These are phyloP conservation scores for Nicotiana attenuata DNA, from an alignment of 257 asterid genomes.

Conservation along the genomic window DNA sequence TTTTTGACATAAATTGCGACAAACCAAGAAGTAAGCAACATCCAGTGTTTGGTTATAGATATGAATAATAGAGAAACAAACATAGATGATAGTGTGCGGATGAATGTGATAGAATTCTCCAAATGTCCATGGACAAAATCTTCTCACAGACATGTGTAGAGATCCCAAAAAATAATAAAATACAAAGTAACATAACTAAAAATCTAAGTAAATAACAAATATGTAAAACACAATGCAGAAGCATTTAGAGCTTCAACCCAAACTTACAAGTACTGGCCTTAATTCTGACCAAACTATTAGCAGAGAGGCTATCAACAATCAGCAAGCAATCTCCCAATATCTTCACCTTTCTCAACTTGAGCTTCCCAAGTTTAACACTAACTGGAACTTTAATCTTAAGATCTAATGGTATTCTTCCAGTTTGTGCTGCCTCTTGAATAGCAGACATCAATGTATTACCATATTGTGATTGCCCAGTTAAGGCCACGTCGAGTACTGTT, in stretches of 20 bases:
- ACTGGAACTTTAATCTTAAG: slow-evolving; percentile 73
- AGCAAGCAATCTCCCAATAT: slow-evolving; percentile 61
- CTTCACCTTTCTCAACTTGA: slow-evolving; percentile 66
- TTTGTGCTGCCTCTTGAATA: slow-evolving; percentile 75
- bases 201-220: neutral
- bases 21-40: neutral
- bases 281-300: slow-evolving; percentile 56
- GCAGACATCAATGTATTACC: slow-evolving; percentile 73
- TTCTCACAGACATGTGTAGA: neutral
- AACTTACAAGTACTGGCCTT: slow-evolving; percentile 70
- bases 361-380: slow-evolving; percentile 59
- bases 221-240: neutral
- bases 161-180: neutral
- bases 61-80: neutral
- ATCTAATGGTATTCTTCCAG: slow-evolving; percentile 74
- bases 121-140: neutral
- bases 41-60: neutral
- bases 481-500: slow-evolving; percentile 50
- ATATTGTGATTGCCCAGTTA: slow-evolving; percentile 60
- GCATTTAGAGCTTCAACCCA: slow-evolving; percentile 50
- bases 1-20: neutral
- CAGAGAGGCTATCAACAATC: slow-evolving; percentile 69
- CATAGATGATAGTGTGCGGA: neutral
- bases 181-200: neutral
- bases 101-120: neutral